Conservation (phyloP, 83 land plant genomes). For the Picea engelmannii region DNA sequence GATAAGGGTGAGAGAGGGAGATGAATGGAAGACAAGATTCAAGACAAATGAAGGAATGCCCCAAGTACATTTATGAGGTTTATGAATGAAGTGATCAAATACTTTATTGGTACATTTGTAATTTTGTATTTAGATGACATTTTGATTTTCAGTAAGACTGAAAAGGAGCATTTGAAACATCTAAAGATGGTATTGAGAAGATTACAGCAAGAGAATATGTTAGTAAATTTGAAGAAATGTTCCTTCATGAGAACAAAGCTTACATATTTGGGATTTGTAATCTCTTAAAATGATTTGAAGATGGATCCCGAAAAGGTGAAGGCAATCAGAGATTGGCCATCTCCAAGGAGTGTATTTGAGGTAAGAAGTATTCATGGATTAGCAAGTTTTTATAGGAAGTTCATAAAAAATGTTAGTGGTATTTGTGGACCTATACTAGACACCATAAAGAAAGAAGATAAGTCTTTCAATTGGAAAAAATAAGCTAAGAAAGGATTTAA, state of each 20-base stretch:
- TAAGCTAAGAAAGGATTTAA: neutral
- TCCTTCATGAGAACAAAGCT: neutral
- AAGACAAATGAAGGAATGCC: neutral
- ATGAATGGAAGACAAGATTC: neutral
- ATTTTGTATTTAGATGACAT: neutral
- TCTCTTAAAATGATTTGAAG: neutral
- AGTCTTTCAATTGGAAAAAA: neutral
- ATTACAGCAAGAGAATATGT: neutral
- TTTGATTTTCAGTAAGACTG: neutral
- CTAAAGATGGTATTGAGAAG: neutral
- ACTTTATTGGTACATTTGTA: neutral
- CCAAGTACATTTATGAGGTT: neutral
- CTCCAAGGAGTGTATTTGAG: neutral
- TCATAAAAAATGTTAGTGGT: neutral
- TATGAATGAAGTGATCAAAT: neutral
- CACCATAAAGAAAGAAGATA: neutral
- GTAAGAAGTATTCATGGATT: neutral
- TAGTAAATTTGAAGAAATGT: neutral
- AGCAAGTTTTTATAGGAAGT: neutral
- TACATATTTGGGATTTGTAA: neutral
- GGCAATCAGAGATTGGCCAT: neutral
- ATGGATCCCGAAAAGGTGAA: neutral
- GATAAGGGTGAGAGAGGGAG: neutral
- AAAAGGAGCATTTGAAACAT: neutral
- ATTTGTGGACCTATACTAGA: slow-evolving; percentile 1